A percentile compares a stretch with the other conserved stretches of the same genome.
Evolutionary conservation across 257 asterid species (phyloP).

Genomic region (Phtheirospermum japonicum): DNA sequence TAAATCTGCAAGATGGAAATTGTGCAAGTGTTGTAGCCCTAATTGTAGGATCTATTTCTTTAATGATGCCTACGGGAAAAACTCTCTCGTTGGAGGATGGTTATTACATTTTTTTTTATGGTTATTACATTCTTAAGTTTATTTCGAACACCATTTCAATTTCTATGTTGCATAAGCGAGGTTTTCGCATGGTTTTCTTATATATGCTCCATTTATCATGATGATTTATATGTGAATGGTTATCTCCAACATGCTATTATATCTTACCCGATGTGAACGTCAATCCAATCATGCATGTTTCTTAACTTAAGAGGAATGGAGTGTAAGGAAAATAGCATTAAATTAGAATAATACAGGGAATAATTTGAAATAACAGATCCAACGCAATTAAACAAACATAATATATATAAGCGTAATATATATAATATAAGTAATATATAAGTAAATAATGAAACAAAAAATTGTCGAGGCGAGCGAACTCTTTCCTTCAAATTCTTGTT

Average conservation of each 20-base stretch:
- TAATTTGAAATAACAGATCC: no score
- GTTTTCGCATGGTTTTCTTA: not conserved
- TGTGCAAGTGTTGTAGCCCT: constrained; percentile 17
- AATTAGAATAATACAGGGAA: no score
- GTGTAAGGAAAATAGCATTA: no score
- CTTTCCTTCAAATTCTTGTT: no score
- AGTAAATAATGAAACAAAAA: no score
- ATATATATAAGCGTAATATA: no score
- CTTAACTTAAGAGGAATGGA: not conserved
- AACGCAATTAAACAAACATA: no score
- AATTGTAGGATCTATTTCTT: not conserved
- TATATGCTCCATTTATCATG: not conserved
- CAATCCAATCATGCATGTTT: constrained; percentile 11
- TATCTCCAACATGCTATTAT: not conserved
- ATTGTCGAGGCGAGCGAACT: no score
- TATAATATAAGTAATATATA: no score
- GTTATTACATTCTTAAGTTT: constrained; percentile 3
- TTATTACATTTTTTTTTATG: no score
- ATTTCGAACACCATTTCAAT: constrained; percentile 2
- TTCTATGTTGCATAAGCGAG: constrained; percentile 6
- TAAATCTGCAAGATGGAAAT: constrained; percentile 14
- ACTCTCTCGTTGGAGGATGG: not conserved
- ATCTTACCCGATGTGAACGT: not conserved
- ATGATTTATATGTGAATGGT: constrained; percentile 3
- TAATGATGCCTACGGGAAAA: not conserved